These are phyloP conservation scores for Epichloe typhina DNA, from an alignment of 2,329 filamentous ascomycete species.

Conservation along the genomic window DNA sequence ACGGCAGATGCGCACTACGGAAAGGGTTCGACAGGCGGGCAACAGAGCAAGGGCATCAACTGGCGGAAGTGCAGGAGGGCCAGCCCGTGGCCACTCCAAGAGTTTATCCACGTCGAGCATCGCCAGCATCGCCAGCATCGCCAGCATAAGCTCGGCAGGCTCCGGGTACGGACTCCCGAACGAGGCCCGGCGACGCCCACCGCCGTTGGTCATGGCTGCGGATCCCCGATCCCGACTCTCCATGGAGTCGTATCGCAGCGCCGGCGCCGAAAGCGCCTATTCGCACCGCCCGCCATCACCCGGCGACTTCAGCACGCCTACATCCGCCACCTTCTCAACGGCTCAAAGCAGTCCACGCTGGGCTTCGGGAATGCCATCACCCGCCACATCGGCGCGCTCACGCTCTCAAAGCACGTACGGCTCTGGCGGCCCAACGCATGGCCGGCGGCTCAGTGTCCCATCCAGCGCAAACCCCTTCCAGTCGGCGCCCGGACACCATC, in stretches of 20 bases:
- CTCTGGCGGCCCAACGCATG: constrained; percentile 49
- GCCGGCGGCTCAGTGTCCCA: constrained; percentile 70
- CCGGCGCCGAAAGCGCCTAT: constrained; percentile 50
- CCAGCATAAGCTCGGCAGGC: constrained; percentile 52
- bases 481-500: constrained; percentile 45
- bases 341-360: constrained; percentile 67
- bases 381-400: constrained; percentile 54
- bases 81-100: constrained; percentile 71
- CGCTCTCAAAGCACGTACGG: constrained; percentile 61
- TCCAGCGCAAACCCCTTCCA: constrained; percentile 65
- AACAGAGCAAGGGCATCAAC: constrained; percentile 66
- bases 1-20: constrained; percentile 69
- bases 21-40: constrained; percentile 63
- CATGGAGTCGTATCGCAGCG: constrained; percentile 54
- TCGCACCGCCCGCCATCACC: constrained; percentile 53
- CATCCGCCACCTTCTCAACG: constrained; percentile 68
- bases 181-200: constrained; percentile 59
- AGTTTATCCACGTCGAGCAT: constrained; percentile 79
- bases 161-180: constrained; percentile 56
- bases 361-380: constrained; percentile 56
- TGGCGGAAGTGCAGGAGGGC: constrained; percentile 56
- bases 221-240: constrained; percentile 55
- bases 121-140: constrained; percentile 64
- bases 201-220: constrained; percentile 69
- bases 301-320: constrained; percentile 67